Evolutionary conservation across 2,329 filamentous ascomycete genomes (phyloP), one percentile per base, ranked within the genome.

Genomic region (Reticulascus tulasneorum): DNA sequence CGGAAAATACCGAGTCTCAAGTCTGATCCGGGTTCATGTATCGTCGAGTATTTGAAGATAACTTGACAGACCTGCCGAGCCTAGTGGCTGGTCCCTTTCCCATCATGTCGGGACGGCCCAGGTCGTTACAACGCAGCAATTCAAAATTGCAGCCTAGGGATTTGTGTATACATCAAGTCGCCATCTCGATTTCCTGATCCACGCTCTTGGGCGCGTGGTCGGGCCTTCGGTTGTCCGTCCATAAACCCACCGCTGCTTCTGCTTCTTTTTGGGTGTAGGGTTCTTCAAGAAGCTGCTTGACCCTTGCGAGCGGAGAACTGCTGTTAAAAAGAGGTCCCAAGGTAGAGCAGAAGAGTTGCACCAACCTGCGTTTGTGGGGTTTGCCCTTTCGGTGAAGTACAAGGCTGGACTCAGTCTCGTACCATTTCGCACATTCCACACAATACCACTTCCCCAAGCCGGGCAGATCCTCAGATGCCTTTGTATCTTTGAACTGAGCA

Each of bases 391-490:
- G 72, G 64, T 98, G 93, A 19, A 77, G 72, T 23, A 74, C 70
- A 39, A 94, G 68, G 50, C 86, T 94, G 51, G 75, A 62, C 48
- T 93, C 85, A 32, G 81, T 84, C 60, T 97, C 91, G 60, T 94
- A 97, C 84, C 87, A 97, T 67, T 94, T 97, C 45, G 93, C 84
- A 62, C 93, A 98, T 63, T 95, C 86, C 12, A 84, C 72, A 62
- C 93, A 98, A 63, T 96, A 97, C 59, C 82, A 82, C 50, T 79
- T 74, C 18, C 93, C 93, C 31, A 96, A 71, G 0, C 82, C 91
- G 4, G 93, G 93, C 23, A 96, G 73, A 53, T 97, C 93, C 57
- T 97, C 91, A 16, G 76, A 66, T 6, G 84, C 79, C 56, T 95
- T 94, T 27, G 81, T 78, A 32, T 80, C 75, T 57, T 89, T 85